Base-by-base conservation (phyloP, 305 asterid species). In the Vinca major region DNA sequence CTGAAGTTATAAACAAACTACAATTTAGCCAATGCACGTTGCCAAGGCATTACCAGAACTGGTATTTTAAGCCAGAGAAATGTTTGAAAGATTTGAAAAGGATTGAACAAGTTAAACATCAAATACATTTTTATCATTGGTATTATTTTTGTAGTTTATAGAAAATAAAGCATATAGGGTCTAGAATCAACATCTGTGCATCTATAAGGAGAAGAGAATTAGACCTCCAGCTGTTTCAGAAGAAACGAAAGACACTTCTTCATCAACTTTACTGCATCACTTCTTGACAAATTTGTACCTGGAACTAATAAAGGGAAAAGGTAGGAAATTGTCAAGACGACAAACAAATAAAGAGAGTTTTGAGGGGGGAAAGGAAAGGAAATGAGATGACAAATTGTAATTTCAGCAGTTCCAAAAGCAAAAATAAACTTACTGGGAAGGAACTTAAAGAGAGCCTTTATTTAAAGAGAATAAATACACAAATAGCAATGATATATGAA, bases 261-360 rank as follows among this genome's bases (percentile, higher is more conserved):
- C 80, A 89, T 85, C 84, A 91, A 75, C 73, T 84, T 82, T 52
- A 86, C 86, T 36, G 97, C 96, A 67, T 88, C 97, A 76, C 17
- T 78, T 85, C 83, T 86, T 71, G 99, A 84, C 68, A 91, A 82
- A 82, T 74, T 79, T 75, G 96, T 82, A 79, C 99, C 99, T 91
- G 86, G 36, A 65, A 50, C 57, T 65, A 70, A 63, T 9, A 39
- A 63, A 40, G 63, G 66, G 4, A 71, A 45, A 57, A 37, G 1
- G 14, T 43, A 43, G 55, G 57, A 48, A 20, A 43, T 21, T 41
- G 60, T 62, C 58, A 26, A 36, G 1, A 65, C 20, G 60, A 52
- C 58, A 39, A 62, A 63, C n/a, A 41, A 26, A 26, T 2, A 36
- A 47, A 4, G 26, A 44, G 5, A 58, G 3, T 11, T 9, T 45